Conservation (phyloP, 2,329 filamentous ascomycete species). For the Tolypocladium pustulatum region DNA sequence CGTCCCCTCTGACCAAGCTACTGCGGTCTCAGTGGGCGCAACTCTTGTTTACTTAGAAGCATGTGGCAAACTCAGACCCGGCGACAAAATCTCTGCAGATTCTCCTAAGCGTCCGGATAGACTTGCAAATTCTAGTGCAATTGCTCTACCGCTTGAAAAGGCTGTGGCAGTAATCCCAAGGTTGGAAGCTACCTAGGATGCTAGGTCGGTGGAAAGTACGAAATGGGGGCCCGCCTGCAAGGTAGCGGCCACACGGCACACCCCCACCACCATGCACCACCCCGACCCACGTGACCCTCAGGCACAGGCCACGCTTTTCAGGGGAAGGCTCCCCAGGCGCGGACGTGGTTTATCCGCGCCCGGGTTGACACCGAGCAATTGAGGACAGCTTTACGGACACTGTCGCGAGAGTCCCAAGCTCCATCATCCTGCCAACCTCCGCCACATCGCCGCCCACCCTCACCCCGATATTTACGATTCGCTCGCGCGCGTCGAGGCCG, state of each 20-base stretch:
- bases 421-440: background rate
- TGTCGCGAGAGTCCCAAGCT: background rate
- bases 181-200: too few species aligned
- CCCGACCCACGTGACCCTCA: background rate
- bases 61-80: background rate
- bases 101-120: too few species aligned
- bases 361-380: background rate
- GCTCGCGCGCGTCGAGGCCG: background rate
- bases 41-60: background rate
- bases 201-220: too few species aligned
- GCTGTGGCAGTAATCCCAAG: too few species aligned
- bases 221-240: too few species aligned
- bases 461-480: background rate
- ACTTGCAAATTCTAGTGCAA: too few species aligned
- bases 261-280: too few species aligned
- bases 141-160: too few species aligned
- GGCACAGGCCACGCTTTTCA: background rate
- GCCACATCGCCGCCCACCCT: background rate
- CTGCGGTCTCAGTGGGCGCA: background rate
- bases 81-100: too few species aligned
- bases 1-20: background rate
- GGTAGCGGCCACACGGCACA: too few species aligned
- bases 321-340: background rate
- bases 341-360: background rate
- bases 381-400: background rate